Conservation (phyloP, 164 flowering plant species). For the Nymphaea colorata region DNA sequence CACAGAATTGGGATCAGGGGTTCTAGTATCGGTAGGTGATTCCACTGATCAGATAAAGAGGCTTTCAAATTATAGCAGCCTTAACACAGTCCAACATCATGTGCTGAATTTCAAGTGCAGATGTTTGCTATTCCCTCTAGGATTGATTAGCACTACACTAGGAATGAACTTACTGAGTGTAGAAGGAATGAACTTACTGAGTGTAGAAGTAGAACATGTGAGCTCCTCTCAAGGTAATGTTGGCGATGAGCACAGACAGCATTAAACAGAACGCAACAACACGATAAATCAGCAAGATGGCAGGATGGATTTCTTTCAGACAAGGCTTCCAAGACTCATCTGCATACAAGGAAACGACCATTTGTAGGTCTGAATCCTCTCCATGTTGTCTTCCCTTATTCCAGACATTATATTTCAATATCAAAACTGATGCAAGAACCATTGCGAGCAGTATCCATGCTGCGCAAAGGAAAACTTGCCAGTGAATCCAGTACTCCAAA, state of each 20-base stretch:
- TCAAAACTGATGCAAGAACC: conserved; percentile 30
- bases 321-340: conserved; percentile 89
- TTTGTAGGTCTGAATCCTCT: conserved; percentile 7
- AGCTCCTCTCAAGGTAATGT: conserved; percentile 50
- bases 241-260: conserved; percentile 32
- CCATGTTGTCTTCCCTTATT: conserved; percentile 10
- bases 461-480: conserved; percentile 61
- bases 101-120: too few species aligned
- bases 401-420: conserved; percentile 47
- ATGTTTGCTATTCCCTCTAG: neutral
- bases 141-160: neutral
- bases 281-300: conserved; percentile 66
- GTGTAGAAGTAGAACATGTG: conserved; percentile 72
- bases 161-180: neutral
- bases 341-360: conserved; percentile 33
- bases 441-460: conserved; percentile 37
- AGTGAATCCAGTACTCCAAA: conserved; percentile 67
- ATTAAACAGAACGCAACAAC: conserved; percentile 54
- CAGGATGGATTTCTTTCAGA: conserved; percentile 68
- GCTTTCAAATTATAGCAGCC: too few species aligned
- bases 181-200: conserved; percentile 44
- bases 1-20: too few species aligned
- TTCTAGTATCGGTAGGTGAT: too few species aligned
- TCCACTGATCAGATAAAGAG: too few species aligned
- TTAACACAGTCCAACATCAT: too few species aligned